Conservation (phyloP, 129 eudicot genomes). For the Centaurea solstitialis region DNA sequence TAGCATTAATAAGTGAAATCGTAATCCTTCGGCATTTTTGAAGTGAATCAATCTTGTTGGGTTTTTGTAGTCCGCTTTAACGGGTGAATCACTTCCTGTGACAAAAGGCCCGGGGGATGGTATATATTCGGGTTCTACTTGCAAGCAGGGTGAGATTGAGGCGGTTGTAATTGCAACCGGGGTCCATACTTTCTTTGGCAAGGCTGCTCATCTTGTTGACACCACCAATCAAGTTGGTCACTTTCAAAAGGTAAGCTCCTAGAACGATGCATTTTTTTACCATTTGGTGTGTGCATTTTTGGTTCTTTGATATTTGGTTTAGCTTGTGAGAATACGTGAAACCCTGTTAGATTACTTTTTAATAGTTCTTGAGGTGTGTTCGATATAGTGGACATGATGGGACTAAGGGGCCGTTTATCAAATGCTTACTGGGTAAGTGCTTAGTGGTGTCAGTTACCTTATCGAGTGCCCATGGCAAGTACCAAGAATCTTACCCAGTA, state of each 20-base stretch:
- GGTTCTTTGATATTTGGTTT: neutral
- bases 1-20: neutral
- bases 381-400: too few relatives aligned
- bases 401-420: too few relatives aligned
- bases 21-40: neutral
- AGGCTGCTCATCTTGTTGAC: constrained; percentile 89
- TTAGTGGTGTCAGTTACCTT: too few relatives aligned
- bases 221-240: constrained; percentile 80
- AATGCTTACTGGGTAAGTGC: too few relatives aligned
- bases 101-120: constrained; percentile 90
- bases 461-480: too few relatives aligned
- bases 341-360: neutral
- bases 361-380: neutral
- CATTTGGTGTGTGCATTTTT: neutral
- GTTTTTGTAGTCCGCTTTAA: constrained; percentile 64
- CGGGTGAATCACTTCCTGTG: constrained; percentile 86
- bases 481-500: too few relatives aligned
- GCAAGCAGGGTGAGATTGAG: constrained; percentile 87
- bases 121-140: constrained; percentile 82
- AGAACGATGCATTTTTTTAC: neutral
- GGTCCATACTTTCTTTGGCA: constrained; percentile 82
- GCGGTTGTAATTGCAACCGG: constrained; percentile 87
- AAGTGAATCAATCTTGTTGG: neutral
- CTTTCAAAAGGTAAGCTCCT: constrained; percentile 65
- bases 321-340: neutral